A percentile compares a stretch with the other conserved stretches of the same genome.
Conservation (phyloP, 768 basidiomycete genomes). For the Termitomyces sp. region DNA sequence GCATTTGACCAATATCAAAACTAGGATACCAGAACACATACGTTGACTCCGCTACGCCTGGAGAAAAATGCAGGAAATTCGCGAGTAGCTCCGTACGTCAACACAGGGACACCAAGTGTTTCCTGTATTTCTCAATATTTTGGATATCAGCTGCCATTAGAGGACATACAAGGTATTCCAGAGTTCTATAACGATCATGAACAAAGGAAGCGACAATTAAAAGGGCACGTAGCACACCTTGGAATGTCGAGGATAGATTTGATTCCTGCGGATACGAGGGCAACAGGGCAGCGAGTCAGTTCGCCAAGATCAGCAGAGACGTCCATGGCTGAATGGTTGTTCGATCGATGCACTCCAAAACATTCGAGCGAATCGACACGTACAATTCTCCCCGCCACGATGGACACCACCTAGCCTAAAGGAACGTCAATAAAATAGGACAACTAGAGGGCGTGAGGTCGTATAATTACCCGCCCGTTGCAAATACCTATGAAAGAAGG, state of each 20-base stretch:
- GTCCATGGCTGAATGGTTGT: conserved; percentile 71
- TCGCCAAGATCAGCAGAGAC: conserved; percentile 93
- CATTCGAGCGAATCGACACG: conserved; percentile 8
- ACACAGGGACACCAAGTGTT: conserved; percentile 90
- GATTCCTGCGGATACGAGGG: conserved; percentile 88
- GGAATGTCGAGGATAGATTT: conserved; percentile 96
- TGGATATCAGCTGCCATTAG: background rate
- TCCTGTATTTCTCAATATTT: conserved; percentile 50
- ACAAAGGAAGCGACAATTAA: background rate
- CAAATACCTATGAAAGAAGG: conserved; percentile 70
- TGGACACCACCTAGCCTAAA: conserved; percentile 79
- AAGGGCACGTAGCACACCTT: conserved; percentile 39
- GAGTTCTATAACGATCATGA: conserved; percentile 47
- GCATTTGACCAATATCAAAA: background rate
- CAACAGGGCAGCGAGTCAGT: conserved; percentile 85
- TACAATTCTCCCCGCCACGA: conserved; percentile 49
- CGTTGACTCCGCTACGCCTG: conserved; percentile 79
- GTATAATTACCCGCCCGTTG: conserved; percentile 80
- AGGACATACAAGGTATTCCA: conserved; percentile 69
- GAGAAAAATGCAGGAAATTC: conserved; percentile 97
- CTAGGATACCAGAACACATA: conserved; percentile 24
- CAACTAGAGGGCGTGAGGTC: conserved; percentile 1
- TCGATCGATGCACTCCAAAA: background rate
- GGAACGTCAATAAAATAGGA: background rate
- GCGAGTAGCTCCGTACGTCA: conserved; percentile 68